Evolutionary conservation across 208 protist species (phyloP), one percentile per base, ranked within the genome.

Genomic region (Trypanosoma cruzi): DNA sequence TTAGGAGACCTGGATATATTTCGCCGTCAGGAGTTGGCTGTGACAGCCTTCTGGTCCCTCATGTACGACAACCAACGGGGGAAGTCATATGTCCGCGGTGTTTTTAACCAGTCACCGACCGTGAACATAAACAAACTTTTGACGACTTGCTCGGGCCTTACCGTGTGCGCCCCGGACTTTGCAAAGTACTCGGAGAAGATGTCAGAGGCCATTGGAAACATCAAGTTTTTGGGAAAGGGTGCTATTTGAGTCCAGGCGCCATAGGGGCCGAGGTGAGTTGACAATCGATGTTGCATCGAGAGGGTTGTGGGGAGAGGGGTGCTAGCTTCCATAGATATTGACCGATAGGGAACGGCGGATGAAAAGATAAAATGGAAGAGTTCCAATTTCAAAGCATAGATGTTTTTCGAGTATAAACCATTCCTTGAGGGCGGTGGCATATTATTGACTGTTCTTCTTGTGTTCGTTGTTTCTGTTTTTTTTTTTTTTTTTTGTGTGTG

Each of bases 31-130:
- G 77, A 83, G 28, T 69, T 89, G 24, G 79, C 73, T 0, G 70
- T 70, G 24, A 75, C 64, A 5, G 83, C 79, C 42, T 74, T 83
- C 10, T 85, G 79, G 80, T 72, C 83, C 20, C 77, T 89, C n/a
- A 72, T 81, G 55, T 75, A 83, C 40, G 72, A 85, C 52, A 74
- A 85, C 57, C 74, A 85, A 42, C 71, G 80, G 3, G 77, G 80
- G 8, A 85, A 81, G 68, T 69, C 67, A 14, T 80, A 85, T 58
- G 73, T 89, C 32, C 73, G 76, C 10, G 60, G 66, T 37, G 44
- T 73, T 0, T 63, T 88, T 22, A 62, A 57, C 11, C 63, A 88
- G 61, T 29, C 60, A 31, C 79, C 82, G 29, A 48, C 56, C 13
- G 40, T 86, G 16, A 74, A 68, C 22, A 58, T 77, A 8, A 37